Percentiles rank a stretch among this genome's conserved stretches.
Evolutionary conservation across 768 basidiomycete species (phyloP).

Genomic region (Plicaturopsis crispa): DNA sequence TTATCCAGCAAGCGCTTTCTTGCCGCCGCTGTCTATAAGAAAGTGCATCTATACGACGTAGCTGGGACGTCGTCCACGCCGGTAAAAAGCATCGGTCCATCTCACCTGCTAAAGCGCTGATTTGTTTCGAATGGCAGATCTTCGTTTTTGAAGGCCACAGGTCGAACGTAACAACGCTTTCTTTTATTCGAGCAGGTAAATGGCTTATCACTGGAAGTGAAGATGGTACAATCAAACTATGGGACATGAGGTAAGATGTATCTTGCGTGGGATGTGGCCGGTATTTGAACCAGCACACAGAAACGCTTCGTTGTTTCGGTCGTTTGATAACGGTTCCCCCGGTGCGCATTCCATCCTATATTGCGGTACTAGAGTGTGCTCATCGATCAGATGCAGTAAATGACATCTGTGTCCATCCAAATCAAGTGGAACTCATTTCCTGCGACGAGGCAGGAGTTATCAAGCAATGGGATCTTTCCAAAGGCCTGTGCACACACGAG

Average conservation of each 20-base stretch:
- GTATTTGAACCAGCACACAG: no score
- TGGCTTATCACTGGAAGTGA: conserved; percentile 98
- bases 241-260: conserved; percentile 91
- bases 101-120: no score
- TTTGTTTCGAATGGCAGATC: conserved; percentile 40
- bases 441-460: conserved; percentile 98
- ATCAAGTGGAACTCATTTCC: conserved; percentile 96
- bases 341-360: conserved; percentile 39
- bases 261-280: no score
- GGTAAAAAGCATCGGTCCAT: conserved; percentile 26
- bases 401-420: conserved; percentile 95
- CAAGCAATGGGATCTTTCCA: conserved; percentile 97
- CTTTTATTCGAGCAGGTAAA: conserved; percentile 93
- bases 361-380: conserved; percentile 4
- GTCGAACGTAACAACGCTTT: conserved; percentile 87
- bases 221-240: conserved; percentile 96
- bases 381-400: conserved; percentile 53
- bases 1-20: conserved; percentile 80
- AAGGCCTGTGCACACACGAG: conserved; percentile 94
- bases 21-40: conserved; percentile 95
- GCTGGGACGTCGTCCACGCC: conserved; percentile 52
- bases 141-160: conserved; percentile 89
- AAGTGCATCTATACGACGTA: conserved; percentile 87
- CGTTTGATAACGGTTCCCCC: conserved; percentile 90
- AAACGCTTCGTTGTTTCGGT: conserved; percentile 80